phyloP scores from a whole-genome alignment of 2,329 filamentous ascomycete species.

The Ophiocordyceps camponoti-rufipedis region DNA sequence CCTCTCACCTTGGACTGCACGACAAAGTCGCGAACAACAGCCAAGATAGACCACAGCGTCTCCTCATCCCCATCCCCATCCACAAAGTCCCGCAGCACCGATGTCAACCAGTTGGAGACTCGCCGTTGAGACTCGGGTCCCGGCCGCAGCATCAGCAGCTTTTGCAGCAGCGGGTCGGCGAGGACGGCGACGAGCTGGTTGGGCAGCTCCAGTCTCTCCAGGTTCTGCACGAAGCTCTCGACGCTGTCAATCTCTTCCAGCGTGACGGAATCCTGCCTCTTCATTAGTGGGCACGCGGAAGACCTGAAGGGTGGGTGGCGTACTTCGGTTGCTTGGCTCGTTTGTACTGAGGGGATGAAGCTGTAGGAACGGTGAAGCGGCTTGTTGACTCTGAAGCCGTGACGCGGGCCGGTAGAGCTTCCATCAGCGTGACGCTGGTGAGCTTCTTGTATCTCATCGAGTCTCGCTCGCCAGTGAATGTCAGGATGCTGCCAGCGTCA shows the following conservation, averaged over 20 bases:
- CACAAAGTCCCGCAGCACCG: constrained; percentile 35
- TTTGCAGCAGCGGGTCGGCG: constrained; percentile 60
- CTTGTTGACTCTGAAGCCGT: constrained; percentile 45
- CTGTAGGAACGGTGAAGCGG: constrained; percentile 15
- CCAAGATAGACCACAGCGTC: constrained; percentile 34
- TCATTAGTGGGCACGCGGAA: no score
- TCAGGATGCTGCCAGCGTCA: constrained; percentile 46
- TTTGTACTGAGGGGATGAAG: constrained; percentile 51
- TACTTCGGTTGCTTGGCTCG: constrained; percentile 52
- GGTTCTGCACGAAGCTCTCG: constrained; percentile 47
- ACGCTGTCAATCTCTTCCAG: constrained; percentile 65
- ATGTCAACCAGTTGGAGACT: constrained; percentile 40
- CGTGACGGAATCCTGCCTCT: constrained; percentile 37
- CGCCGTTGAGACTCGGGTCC: constrained; percentile 30
- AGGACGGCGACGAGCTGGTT: constrained; percentile 67
- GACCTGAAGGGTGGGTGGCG: no score
- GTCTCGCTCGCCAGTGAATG: constrained; percentile 50
- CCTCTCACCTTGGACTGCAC: constrained; percentile 32
- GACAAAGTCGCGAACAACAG: constrained; percentile 37
- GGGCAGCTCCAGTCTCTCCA: constrained; percentile 66
- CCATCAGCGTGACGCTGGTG: constrained; percentile 30
- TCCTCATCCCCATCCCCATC: constrained; percentile 29
- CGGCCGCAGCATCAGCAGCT: constrained; percentile 49
- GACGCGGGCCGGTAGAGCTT: constrained; percentile 13
- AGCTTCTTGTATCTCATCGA: constrained; percentile 47